Percentiles rank a stretch among this genome's conserved stretches.
Evolutionary conservation across 352 stramenopile genomes (phyloP).

Genomic region (Globisporangium irregulare): DNA sequence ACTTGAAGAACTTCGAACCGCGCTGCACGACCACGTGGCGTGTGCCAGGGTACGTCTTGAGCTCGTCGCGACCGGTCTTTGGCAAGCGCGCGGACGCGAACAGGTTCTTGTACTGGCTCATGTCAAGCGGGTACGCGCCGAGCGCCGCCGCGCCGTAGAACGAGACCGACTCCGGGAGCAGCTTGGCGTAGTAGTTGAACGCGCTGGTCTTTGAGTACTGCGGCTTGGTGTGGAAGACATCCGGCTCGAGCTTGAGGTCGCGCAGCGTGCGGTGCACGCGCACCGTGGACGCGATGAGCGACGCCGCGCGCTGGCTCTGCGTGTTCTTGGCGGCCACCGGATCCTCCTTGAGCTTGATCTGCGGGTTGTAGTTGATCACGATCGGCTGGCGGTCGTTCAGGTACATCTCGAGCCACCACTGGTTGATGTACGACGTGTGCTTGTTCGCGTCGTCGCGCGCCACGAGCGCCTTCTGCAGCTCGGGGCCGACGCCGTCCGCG

Average conservation of each 20-base stretch:
- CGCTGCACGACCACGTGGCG: constrained; percentile 86
- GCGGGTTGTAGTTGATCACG: constrained; percentile 90
- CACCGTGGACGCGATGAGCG: constrained; percentile 84
- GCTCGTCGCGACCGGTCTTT: constrained; percentile 55
- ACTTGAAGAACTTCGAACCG: constrained; percentile 82
- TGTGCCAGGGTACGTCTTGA: constrained; percentile 55
- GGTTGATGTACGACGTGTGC: constrained; percentile 91
- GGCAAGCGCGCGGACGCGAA: constrained; percentile 84
- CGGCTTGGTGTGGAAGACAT: constrained; percentile 90
- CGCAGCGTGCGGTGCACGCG: constrained; percentile 81
- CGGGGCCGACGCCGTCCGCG: constrained; percentile 43
- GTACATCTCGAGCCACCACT: constrained; percentile 94
- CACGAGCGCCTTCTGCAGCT: constrained; percentile 75
- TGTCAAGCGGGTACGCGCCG: constrained; percentile 88
- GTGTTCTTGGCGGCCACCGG: constrained; percentile 79
- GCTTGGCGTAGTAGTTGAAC: constrained; percentile 81
- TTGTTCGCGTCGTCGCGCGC: constrained; percentile 72
- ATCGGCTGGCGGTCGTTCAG: constrained; percentile 81
- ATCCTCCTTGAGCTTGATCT: constrained; percentile 88
- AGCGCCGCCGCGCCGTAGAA: constrained; percentile 88
- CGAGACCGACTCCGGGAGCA: constrained; percentile 78
- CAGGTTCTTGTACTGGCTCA: constrained; percentile 91
- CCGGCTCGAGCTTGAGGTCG: constrained; percentile 77
- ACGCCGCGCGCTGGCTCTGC: constrained; percentile 77
- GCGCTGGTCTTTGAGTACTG: constrained; percentile 64